Evolutionary conservation across 352 stramenopile species (phyloP), one percentile per base, ranked within the genome.

Genomic region (Blastocystis sp.): DNA sequence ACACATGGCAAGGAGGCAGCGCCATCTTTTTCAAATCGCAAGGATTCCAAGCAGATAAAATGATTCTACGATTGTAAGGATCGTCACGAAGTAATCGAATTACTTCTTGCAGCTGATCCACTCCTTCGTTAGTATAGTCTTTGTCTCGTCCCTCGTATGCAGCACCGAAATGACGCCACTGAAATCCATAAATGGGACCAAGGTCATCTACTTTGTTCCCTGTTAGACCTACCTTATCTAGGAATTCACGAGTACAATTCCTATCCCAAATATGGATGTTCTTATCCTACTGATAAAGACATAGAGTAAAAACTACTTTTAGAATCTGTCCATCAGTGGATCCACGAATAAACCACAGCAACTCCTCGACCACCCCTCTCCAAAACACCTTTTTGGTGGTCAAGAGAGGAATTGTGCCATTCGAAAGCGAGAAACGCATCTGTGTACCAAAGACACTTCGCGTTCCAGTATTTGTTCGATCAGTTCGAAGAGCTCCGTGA

Each of bases 231-330:
- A 96, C 66, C 56, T 90, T 95, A 90, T 97, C 94, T 11, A 98
- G 90, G 90, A 96, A 98, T 90, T 98, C 96, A 6, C 96, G 93
- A 1, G 95, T 98, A 45, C 95, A 96, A 92, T 99, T 99, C 53
- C 97, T 97, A 91, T 99, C 97, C 98, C 97, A 99, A 90, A 99
- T 99, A 90, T 98, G 96, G 91, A 99, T 98, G 87, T 97, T 93
- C 92, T 99, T 99, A 79, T 97, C 95, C 91, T 87, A 87, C 9
- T 85, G 6, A 13, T 20, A 18, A 64, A 16, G 20, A 50, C 1
- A 85, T 20, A 82, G 7, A 5, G 82, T 45, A 6, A 53, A 24
- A 55, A 30, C 5, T 20, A 54, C 59, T 41, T 90, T 90, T 18
- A 92, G 82, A 37, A 65, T 37, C 53, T 90, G 87, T 24, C 81